Conservation (phyloP, 1,139 yeast species). For the Zygoascus hellenicus region DNA sequence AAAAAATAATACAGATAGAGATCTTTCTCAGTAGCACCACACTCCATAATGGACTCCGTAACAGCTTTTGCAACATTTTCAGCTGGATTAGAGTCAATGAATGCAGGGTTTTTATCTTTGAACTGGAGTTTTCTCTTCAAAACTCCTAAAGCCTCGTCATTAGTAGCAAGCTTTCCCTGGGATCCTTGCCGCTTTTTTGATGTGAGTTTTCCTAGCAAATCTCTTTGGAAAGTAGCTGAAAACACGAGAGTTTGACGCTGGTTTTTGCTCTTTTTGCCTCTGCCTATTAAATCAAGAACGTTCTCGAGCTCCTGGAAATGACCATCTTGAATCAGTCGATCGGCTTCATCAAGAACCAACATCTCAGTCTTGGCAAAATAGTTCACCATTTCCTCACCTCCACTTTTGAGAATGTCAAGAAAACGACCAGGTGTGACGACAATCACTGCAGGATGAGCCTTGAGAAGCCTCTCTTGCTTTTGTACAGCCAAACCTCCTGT, state of each 20-base stretch:
- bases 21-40: conserved; percentile 88
- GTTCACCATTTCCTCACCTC: conserved; percentile 38
- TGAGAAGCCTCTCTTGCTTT: conserved; percentile 77
- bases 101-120: conserved; percentile 41
- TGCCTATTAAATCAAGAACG: conserved; percentile 51
- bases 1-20: conserved; percentile 82
- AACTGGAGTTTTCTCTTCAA: conserved; percentile 35
- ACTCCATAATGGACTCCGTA: conserved; percentile 83
- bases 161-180: conserved; percentile 23
- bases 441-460: conserved; percentile 69
- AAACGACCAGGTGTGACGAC: conserved; percentile 97
- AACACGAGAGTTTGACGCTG: conserved; percentile 89
- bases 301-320: conserved; percentile 91
- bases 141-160: conserved; percentile 34
- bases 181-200: conserved; percentile 33
- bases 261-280: conserved; percentile 40
- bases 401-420: conserved; percentile 68
- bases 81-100: conserved; percentile 83
- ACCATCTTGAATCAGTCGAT: conserved; percentile 88
- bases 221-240: conserved; percentile 89
- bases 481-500: conserved; percentile 95
- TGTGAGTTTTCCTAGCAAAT: conserved; percentile 69
- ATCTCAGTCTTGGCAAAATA: conserved; percentile 61
- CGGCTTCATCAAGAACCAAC: conserved; percentile 95
- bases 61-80: conserved; percentile 71